Evolutionary conservation across 2,329 filamentous ascomycete species (phyloP), one percentile per base, ranked within the genome.

Genomic region (Fusarium circinatum): DNA sequence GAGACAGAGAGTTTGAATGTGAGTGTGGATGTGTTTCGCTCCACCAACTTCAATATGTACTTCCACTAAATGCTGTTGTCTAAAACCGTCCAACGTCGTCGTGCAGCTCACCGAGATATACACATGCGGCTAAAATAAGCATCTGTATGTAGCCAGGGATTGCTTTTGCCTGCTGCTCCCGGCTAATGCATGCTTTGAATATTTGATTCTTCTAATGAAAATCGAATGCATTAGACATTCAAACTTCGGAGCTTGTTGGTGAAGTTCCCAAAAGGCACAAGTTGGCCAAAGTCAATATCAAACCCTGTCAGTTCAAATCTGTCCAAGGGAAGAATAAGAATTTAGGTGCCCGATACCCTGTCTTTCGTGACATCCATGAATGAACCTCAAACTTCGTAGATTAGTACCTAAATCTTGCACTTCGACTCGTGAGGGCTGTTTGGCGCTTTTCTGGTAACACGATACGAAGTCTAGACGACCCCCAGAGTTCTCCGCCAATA

Each of bases 91-190:
- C 20, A 76, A 59, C 70, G 66, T 76, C 57, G 62, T 57, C 45
- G 52, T 72, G 68, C 65, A 73, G 65, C 64, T 68, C 48, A 45
- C 32, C 59, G 41, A 61, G 52, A 71, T 63, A 55, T 66, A 73
- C 60, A 76, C 65, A 75, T 77, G 75, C 65, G 65, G 65, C 75
- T 77, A 77, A 77, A 77, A 75, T 71, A 77, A 76, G 73, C 71
- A 77, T 77, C 69, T 74, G 63, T 67, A 67, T 75, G 60, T 68
- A 61, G 59, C 57, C 72, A 77, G 65, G 69, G 74, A 72, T 47
- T 55, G 59, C 20, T 58, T 62, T 74, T 65, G 51, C 66, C 62
- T 69, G 57, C 41, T 64, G 66, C 47, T 56, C 49, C 56, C 39
- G 48, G 42, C 65, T 51, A 62, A 64, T 68, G 70, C 64, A 72